Base-by-base conservation (phyloP, 208 protist genomes). In the Trypanosoma boissoni region DNA sequence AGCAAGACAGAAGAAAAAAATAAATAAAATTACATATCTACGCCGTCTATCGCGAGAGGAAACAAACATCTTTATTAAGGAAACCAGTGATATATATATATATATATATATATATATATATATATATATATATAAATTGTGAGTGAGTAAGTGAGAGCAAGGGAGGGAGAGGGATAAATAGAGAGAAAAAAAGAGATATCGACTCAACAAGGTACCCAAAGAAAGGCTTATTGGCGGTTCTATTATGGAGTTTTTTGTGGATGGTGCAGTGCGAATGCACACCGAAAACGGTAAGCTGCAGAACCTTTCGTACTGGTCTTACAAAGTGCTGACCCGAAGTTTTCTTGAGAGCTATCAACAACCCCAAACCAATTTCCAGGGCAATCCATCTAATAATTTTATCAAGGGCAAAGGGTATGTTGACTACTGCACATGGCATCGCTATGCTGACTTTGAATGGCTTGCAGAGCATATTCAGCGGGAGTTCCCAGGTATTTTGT, bases 401-500 rank as follows among this genome's bases (percentile, higher is more conserved):
- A 72, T 58, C 45, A 62, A 53, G 26, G 37, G 46, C 12, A 8
- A 20, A 31, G 52, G 43, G 0, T 71, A 70, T 43, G 43, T 76
- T 0, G 70, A 76, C 36, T 76, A 62, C 36, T 76, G 70, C 43
- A 76, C 70, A n/a, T 76, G 70, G 70, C 70, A 76, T 29, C 63
- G 70, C 3, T 76, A 72, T 50, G 64, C 62, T 2, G 70, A 76
- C 26, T 76, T 68, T 46, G 64, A 76, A 49, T 76, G 63, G 64
- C 42, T 76, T 49, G 49, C 55, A 18, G 28, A 41, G 27, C 39
- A 64, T 20, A 54, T 76, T n/a, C 28, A 49, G 18, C 6, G 37
- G 26, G 63, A 68, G 37, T 76, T 68, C 55, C 70, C 70, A 12
- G 70, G 70, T 29, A 67, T 65, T 39, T 16, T 76, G 14, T 61